Evolutionary conservation across 495 filamentous ascomycete species (phyloP).

Genomic region (Parmelia sp.): DNA sequence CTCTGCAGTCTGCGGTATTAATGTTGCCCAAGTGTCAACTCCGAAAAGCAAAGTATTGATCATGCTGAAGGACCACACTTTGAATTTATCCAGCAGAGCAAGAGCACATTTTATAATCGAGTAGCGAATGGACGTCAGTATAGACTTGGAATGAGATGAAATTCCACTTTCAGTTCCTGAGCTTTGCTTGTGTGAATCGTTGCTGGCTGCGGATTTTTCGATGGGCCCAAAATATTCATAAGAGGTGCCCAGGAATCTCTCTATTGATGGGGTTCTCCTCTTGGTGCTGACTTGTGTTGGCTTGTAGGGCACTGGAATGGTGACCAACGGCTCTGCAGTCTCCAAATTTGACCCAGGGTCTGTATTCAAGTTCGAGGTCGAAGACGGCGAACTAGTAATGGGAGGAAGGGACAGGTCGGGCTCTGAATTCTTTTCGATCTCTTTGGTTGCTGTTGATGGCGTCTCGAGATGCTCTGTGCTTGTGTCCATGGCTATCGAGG

Average conservation of each 20-base stretch:
- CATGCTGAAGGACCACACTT: neutral
- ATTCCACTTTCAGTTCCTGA: neutral
- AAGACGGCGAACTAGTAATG: neutral
- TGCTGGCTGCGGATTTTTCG: neutral
- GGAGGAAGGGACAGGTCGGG: neutral
- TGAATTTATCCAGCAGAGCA: neutral
- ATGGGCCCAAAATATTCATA: neutral
- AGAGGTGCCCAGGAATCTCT: neutral
- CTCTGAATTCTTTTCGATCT: neutral
- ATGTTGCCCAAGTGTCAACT: neutral
- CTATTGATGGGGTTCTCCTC: neutral
- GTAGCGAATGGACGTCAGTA: neutral
- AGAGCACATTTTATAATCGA: neutral
- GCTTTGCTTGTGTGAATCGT: neutral
- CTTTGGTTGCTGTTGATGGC: neutral
- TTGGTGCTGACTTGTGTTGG: neutral
- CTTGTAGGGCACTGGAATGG: neutral
- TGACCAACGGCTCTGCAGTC: neutral
- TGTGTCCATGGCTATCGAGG: neutral
- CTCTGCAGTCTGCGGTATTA: neutral
- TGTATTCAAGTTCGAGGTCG: too few species aligned
- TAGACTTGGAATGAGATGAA: neutral
- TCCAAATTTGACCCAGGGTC: neutral
- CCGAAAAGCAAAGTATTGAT: neutral
- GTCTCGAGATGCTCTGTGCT: neutral